Conservation (phyloP, 1,284 basidiomycete genomes). For the Porodaedalea pini region DNA sequence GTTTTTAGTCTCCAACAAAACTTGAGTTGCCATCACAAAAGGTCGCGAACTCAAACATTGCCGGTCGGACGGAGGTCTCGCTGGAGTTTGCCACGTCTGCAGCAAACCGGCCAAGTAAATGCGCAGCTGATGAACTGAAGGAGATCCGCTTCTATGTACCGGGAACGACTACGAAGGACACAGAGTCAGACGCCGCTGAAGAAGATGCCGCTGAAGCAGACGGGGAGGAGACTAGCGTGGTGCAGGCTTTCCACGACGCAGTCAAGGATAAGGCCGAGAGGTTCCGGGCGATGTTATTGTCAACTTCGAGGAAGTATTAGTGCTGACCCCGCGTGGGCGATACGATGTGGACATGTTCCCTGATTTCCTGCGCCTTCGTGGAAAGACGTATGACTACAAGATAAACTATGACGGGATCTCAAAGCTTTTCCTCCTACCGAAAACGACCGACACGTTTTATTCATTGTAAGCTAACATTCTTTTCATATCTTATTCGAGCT, state of each 20-base stretch:
- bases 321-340: constrained; percentile 92
- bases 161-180: constrained; percentile 68
- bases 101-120: constrained; percentile 46
- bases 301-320: constrained; percentile 95
- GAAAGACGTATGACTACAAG: constrained; percentile 99
- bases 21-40: constrained; percentile 87
- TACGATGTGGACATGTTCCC: constrained; percentile 99
- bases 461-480: constrained; percentile 63
- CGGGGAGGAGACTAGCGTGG: constrained; percentile 79
- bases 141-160: constrained; percentile 98
- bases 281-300: constrained; percentile 91
- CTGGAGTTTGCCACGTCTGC: constrained; percentile 80
- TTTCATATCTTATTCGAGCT: constrained; percentile 1
- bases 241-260: constrained; percentile 93
- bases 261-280: constrained; percentile 97
- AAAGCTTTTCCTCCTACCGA: constrained; percentile 89
- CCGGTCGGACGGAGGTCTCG: constrained; percentile 94
- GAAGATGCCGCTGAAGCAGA: constrained; percentile 62
- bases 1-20: constrained; percentile 88
- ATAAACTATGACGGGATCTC: constrained; percentile 90
- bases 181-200: constrained; percentile 63
- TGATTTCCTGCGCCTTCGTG: constrained; percentile 89
- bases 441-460: constrained; percentile 94
- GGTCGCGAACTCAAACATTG: constrained; percentile 97
- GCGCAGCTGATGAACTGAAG: constrained; percentile 80